Conservation (phyloP, 768 basidiomycete species). For the Chiua virens region DNA sequence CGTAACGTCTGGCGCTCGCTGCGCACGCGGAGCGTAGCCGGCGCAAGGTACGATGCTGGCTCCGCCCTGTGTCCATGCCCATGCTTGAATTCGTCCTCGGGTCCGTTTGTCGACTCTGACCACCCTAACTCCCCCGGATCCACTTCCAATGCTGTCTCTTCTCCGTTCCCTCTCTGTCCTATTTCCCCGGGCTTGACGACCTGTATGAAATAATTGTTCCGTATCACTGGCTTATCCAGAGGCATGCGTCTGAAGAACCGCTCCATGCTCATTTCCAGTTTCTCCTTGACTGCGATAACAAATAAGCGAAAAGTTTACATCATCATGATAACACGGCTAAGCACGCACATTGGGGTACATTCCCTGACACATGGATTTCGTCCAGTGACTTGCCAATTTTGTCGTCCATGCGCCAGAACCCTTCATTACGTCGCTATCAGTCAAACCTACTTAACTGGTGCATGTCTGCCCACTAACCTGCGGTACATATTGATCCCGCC, state of each 20-base stretch:
- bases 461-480: conserved; percentile 42
- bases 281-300: conserved; percentile 49
- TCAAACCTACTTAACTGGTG: not conserved
- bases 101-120: conserved; percentile 53
- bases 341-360: conserved; percentile 69
- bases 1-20: conserved; percentile 68
- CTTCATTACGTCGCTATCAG: conserved; percentile 34
- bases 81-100: conserved; percentile 46
- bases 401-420: conserved; percentile 75
- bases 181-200: conserved; percentile 31
- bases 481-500: conserved; percentile 64
- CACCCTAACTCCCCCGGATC: conserved; percentile 71
- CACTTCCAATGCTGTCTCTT: conserved; percentile 19
- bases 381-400: conserved; percentile 73
- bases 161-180: not conserved
- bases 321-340: not conserved
- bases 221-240: conserved; percentile 65
- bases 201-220: conserved; percentile 65
- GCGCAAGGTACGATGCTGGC: conserved; percentile 23
- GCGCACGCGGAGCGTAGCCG: conserved; percentile 52
- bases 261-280: conserved; percentile 61
- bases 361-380: conserved; percentile 67
- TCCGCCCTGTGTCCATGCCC: conserved; percentile 28
- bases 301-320: conserved; percentile 5
- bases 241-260: conserved; percentile 69